Conservation (phyloP, 1,139 yeast species). For the Yamadazyma dendronema region DNA sequence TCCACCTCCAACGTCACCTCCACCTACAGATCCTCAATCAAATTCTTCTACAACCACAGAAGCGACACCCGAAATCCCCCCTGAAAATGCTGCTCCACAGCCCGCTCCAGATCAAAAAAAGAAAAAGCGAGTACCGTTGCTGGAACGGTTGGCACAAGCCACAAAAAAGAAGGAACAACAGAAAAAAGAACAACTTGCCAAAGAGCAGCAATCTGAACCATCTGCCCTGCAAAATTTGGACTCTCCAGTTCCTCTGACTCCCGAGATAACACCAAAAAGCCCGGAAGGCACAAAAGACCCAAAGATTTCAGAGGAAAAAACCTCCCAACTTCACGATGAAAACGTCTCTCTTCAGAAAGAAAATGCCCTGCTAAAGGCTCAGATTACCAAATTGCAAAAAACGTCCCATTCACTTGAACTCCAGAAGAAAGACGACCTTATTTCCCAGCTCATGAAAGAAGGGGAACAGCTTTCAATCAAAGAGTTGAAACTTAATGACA, state of each 20-base stretch:
- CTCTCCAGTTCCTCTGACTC: not conserved
- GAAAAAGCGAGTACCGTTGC: slow-evolving; percentile 60
- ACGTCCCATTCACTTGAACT: slow-evolving; percentile 17
- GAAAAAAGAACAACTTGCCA: slow-evolving; percentile 1
- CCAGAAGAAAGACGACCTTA: slow-evolving; percentile 57
- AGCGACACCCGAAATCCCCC: not conserved
- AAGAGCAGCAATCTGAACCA: not conserved
- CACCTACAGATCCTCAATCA: no score
- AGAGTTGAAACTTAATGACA: slow-evolving; percentile 67
- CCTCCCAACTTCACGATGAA: not conserved
- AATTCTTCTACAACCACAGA: no score
- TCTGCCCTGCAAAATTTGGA: not conserved
- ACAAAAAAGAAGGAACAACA: slow-evolving; percentile 43
- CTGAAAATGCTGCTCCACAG: not conserved
- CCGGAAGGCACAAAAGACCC: not conserved
- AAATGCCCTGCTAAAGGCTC: slow-evolving; percentile 5
- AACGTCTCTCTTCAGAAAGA: slow-evolving; percentile 1
- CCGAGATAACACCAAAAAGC: not conserved
- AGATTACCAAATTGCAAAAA: slow-evolving; percentile 6
- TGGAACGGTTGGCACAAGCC: slow-evolving; percentile 80
- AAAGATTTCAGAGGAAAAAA: not conserved
- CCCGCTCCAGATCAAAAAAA: slow-evolving; percentile 14
- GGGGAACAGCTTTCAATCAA: slow-evolving; percentile 76
- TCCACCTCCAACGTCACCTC: no score
- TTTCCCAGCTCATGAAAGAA: slow-evolving; percentile 62